These are phyloP conservation scores for Apiotrichum domesticum DNA, from an alignment of 1,284 basidiomycete genomes.

Conservation along the genomic window DNA sequence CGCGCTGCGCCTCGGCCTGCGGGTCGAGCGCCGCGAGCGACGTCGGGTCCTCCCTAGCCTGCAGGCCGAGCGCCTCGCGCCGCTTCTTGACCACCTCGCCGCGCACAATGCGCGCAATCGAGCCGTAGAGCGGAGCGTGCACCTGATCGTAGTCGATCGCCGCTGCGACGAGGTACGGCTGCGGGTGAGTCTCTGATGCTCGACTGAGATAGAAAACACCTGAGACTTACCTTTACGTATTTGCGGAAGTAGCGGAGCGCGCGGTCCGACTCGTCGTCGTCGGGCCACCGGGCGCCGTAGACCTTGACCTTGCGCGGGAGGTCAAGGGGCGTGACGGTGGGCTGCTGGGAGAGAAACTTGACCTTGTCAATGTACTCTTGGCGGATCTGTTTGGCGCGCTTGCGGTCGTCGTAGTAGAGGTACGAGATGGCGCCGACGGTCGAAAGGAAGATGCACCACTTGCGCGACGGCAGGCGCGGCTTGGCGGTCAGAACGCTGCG, in stretches of 20 bases:
- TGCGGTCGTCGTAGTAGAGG: conserved; percentile 77
- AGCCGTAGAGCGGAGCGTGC: conserved; percentile 75
- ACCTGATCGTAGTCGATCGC: conserved; percentile 87
- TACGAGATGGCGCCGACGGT: conserved; percentile 65
- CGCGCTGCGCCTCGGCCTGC: conserved; percentile 56
- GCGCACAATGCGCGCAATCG: conserved; percentile 54
- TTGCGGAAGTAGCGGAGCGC: conserved; percentile 82
- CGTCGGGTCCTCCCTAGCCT: conserved; percentile 50
- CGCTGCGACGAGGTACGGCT: conserved; percentile 91
- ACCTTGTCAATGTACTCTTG: conserved; percentile 75
- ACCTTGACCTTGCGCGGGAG: conserved; percentile 76
- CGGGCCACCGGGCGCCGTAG: conserved; percentile 84
- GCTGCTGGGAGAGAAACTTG: conserved; percentile 63
- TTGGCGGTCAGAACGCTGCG: conserved; percentile 48
- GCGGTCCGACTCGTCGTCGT: conserved; percentile 86
- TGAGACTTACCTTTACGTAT: conserved; percentile 75
- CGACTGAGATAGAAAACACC: too few species aligned
- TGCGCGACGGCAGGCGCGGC: conserved; percentile 69
- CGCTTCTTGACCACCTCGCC: conserved; percentile 55
- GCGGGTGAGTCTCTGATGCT: not conserved
- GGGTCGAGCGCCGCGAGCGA: conserved; percentile 57
- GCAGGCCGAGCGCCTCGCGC: conserved; percentile 56
- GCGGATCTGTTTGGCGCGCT: conserved; percentile 68
- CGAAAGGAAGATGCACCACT: conserved; percentile 80
- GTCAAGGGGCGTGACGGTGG: conserved; percentile 58